Evolutionary conservation across 169 alveolate genomes (phyloP), one percentile per base, ranked within the genome.

Genomic region (Cryptosporidium parvum): DNA sequence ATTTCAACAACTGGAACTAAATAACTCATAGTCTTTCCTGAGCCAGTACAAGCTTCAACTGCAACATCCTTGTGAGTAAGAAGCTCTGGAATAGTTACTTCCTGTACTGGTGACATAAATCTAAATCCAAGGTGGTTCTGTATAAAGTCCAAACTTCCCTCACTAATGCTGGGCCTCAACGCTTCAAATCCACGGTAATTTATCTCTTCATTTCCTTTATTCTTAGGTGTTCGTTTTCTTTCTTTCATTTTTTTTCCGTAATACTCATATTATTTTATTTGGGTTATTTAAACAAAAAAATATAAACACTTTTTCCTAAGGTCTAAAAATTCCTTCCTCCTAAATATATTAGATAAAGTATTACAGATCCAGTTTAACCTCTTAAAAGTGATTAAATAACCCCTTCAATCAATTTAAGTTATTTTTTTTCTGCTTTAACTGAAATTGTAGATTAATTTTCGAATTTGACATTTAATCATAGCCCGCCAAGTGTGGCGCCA

Each of bases 41-140:
- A 93, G 2, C 98, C 98, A 33, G 98, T 96, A 21, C 96, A 93
- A 2, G 98, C 97, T 93, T 96, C 97, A 26, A 96, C 98, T 51
- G 96, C 95, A 18, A 96, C 96, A 93, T 96, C 98, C 75, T 94
- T 93, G 84, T 96, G 94, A 85, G 93, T 91, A 23, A 93, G 44
- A 70, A 96, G 94, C 31, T 72, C 91, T 33, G 95, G 95, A 45
- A 92, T 91, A 51, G 80, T 85, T 4, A 84, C 93, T 85, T 85
- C 85, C 85, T 92, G 95, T 0, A 92, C 92, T 4, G 94, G 94
- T 7, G 94, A 85, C 75, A 85, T 85, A 23, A 58, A 85, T 33
- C n/a, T 85, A 53, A 85, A 85, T 9, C 69, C 69, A 45, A 85
- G 85, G 29, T 44, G 65, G 18, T 80, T 62, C 62, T 48, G 56